phyloP scores from a whole-genome alignment of 2,329 filamentous ascomycete species.

The Apiospora sp. region DNA sequence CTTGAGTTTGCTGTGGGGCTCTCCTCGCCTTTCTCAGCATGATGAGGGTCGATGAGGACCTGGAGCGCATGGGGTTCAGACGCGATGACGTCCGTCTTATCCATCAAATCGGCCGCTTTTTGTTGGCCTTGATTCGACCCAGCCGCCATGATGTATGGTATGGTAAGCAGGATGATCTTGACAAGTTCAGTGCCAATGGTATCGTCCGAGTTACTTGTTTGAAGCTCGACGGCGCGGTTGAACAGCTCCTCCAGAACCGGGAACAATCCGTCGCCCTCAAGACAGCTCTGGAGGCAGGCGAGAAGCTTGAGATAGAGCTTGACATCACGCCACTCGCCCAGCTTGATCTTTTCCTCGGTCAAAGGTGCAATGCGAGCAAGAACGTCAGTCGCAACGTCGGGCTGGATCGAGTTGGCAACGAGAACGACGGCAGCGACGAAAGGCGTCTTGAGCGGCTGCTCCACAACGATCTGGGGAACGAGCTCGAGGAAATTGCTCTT shows the following conservation, averaged over 20 bases:
- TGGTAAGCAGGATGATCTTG: constrained; percentile 93
- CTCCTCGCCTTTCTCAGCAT: constrained; percentile 67
- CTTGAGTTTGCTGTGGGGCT: constrained; percentile 71
- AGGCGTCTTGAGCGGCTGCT: constrained; percentile 98
- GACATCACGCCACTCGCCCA: constrained; percentile 86
- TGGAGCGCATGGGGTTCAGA: constrained; percentile 87
- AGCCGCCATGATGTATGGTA: constrained; percentile 87
- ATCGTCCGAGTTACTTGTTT: constrained; percentile 93
- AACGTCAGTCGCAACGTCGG: constrained; percentile 76
- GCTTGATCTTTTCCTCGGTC: constrained; percentile 71
- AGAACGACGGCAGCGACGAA: constrained; percentile 88
- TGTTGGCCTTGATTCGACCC: constrained; percentile 74
- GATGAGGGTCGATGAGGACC: constrained; percentile 85
- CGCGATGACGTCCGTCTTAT: constrained; percentile 95
- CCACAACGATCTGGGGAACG: constrained; percentile 77
- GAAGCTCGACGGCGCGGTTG: constrained; percentile 86
- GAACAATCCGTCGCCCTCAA: constrained; percentile 87
- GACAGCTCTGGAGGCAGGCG: constrained; percentile 81
- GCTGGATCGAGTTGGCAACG: constrained; percentile 78
- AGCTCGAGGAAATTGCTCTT: constrained; percentile 77
- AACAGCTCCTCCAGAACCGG: constrained; percentile 90
- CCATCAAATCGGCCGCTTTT: constrained; percentile 80
- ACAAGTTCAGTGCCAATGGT: constrained; percentile 85
- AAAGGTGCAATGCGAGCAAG: constrained; percentile 68
- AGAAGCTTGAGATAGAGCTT: constrained; percentile 91